A percentile compares a stretch with the other conserved stretches of the same genome.
These are phyloP conservation scores for Gnetum montanum DNA, from an alignment of 75 land plant genomes.

Conservation along the genomic window DNA sequence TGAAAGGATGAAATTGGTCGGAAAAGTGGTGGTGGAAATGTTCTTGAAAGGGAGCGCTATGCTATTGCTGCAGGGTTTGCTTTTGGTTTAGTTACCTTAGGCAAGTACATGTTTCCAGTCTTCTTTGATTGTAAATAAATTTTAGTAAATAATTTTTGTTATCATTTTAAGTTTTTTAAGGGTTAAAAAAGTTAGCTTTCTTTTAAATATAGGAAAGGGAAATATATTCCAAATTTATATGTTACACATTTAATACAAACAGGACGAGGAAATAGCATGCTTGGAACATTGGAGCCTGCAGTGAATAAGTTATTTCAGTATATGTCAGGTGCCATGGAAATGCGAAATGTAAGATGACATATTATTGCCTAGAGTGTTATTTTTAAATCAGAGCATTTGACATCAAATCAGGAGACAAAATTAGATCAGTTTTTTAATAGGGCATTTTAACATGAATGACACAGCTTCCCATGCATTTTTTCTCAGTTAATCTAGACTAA, in stretches of 20 bases:
- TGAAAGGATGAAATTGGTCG: slow-evolving; percentile 96
- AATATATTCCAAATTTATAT: too few relatives aligned
- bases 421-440: too few relatives aligned
- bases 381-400: too few relatives aligned
- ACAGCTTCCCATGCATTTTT: neutral
- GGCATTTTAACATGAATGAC: too few relatives aligned
- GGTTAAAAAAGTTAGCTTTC: too few relatives aligned
- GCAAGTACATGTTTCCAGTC: slow-evolving; percentile 19
- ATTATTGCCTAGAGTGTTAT: too few relatives aligned
- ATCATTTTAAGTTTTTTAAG: neutral
- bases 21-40: slow-evolving; percentile 95
- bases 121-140: too few relatives aligned
- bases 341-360: slow-evolving; percentile 44
- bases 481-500: neutral
- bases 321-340: slow-evolving; percentile 59
- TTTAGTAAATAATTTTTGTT: neutral
- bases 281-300: slow-evolving; percentile 56
- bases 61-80: slow-evolving; percentile 96
- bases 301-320: slow-evolving; percentile 84
- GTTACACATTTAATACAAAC: slow-evolving; percentile 7
- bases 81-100: slow-evolving; percentile 86
- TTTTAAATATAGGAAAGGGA: too few relatives aligned
- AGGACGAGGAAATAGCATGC: slow-evolving; percentile 83
- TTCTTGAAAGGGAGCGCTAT: slow-evolving; percentile 97
- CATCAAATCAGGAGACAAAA: too few relatives aligned